Conservation (phyloP, 805 yeast genomes). For the Hemisphaericaspora nanyangensis region DNA sequence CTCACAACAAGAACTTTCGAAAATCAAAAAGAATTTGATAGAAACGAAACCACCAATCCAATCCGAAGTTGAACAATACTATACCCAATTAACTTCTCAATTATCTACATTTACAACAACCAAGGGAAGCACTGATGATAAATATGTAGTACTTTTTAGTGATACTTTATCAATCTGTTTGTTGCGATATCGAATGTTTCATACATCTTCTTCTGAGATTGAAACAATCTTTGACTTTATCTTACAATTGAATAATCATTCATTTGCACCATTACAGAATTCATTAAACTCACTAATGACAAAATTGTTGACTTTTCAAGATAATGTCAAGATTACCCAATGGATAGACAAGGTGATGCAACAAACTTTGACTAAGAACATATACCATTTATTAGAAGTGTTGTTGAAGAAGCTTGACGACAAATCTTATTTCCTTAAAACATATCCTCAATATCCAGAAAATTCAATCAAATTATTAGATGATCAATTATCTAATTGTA, state of each 20-base stretch:
- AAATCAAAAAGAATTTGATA: constrained; percentile 6
- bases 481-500: constrained; percentile 61
- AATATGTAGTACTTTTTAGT: constrained; percentile 33
- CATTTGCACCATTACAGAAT: constrained; percentile 67
- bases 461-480: constrained; percentile 50
- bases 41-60: constrained; percentile 2
- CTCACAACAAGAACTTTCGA: not conserved
- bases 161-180: constrained; percentile 69
- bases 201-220: not conserved
- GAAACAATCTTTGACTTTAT: constrained; percentile 42
- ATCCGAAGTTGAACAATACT: not conserved
- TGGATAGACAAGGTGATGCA: constrained; percentile 48
- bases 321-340: constrained; percentile 19
- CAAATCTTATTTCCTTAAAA: constrained; percentile 32
- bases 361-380: constrained; percentile 48
- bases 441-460: constrained; percentile 44
- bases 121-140: constrained; percentile 1
- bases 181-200: constrained; percentile 31
- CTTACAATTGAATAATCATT: constrained; percentile 66
- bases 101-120: not conserved
- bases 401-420: constrained; percentile 48
- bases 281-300: constrained; percentile 59
- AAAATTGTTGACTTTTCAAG: constrained; percentile 40
- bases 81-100: not conserved
- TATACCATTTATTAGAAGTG: constrained; percentile 57